Evolutionary conservation across 192 early-diverging fungal genomes (phyloP), one percentile per base, ranked within the genome.

Genomic region (Umbelopsis ramanniana): DNA sequence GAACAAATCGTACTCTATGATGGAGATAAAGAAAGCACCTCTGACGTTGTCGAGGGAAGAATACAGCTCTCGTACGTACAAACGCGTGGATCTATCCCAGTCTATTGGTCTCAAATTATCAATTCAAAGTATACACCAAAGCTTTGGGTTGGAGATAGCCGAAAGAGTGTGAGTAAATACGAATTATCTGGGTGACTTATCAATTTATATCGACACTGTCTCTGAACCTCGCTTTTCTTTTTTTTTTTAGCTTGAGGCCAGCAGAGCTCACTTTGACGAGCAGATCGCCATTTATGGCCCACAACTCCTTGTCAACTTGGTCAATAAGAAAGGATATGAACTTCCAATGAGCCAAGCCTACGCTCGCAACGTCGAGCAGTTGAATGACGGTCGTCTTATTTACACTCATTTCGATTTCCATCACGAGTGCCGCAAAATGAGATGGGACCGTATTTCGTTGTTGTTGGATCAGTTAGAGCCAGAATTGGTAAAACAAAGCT

Each of bases 401-500:
- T 95, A 98, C 74, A 87, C 84, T 67, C 94, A 96, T 74, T 99
- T 96, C 85, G 97, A 99, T 82, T 99, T 99, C 79, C 97, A 99
- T 81, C 82, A 93, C 40, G 95, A 99, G 79, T 97, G 96, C 82
- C 86, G 91, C 69, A 95, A 96, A 67, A 95, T 98, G 93, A 89
- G 87, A 67, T 99, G 95, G 93, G 83, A 96, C 76, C 86, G 93
- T 22, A 89, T 99, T 52, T 87, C 90, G 4, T 68, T 95, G 17
- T 83, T 99, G 53, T 60, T 96, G 15, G 93, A 94, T 37, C 84
- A 90, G 69, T 87, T 98, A 48, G 82, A 87, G 33, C 74, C 77
- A 33, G 89, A 93, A 10, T 84, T 93, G 67, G 68, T 72, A 29
- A 63, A 85, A 66, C 79, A 84, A 63, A 75, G 80, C 82, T 93